Evolutionary conservation across 1,284 basidiomycete species (phyloP).

Genomic region (Cryptococcus hybrid): DNA sequence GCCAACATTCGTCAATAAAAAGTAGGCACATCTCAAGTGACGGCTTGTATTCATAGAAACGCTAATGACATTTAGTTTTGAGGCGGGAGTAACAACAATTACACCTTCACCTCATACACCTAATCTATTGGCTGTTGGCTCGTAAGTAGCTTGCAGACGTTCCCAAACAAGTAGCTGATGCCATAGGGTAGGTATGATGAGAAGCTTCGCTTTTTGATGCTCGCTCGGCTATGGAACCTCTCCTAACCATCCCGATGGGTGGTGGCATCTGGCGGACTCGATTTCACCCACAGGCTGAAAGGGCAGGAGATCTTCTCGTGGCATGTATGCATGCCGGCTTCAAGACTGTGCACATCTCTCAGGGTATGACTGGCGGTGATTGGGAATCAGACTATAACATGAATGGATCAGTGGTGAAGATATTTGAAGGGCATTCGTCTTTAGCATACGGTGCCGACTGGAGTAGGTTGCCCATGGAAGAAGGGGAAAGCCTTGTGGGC

Average conservation of each 20-base stretch:
- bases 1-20: constrained; percentile 70
- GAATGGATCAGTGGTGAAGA: constrained; percentile 52
- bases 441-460: constrained; percentile 96
- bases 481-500: constrained; percentile 61
- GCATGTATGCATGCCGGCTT: constrained; percentile 98
- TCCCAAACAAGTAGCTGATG: constrained; percentile 71
- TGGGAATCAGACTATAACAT: background rate
- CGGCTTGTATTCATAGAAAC: background rate
- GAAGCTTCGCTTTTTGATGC: constrained; percentile 80
- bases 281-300: constrained; percentile 74
- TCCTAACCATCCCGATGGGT: constrained; percentile 67
- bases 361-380: constrained; percentile 11
- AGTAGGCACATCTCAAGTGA: constrained; percentile 52
- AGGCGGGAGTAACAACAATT: constrained; percentile 89
- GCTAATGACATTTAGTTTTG: constrained; percentile 61
- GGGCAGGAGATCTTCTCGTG: constrained; percentile 70
- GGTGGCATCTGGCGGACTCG: constrained; percentile 96
- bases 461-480: constrained; percentile 57
- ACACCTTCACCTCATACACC: constrained; percentile 78
- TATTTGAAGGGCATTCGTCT: constrained; percentile 75
- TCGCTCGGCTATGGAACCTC: constrained; percentile 62
- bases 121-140: constrained; percentile 86
- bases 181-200: constrained; percentile 79
- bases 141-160: constrained; percentile 54
- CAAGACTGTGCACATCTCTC: constrained; percentile 66